A percentile compares a stretch with the other conserved stretches of the same genome.
Conservation (phyloP, 495 filamentous ascomycete genomes). For the Hyaloscypha finlandica region DNA sequence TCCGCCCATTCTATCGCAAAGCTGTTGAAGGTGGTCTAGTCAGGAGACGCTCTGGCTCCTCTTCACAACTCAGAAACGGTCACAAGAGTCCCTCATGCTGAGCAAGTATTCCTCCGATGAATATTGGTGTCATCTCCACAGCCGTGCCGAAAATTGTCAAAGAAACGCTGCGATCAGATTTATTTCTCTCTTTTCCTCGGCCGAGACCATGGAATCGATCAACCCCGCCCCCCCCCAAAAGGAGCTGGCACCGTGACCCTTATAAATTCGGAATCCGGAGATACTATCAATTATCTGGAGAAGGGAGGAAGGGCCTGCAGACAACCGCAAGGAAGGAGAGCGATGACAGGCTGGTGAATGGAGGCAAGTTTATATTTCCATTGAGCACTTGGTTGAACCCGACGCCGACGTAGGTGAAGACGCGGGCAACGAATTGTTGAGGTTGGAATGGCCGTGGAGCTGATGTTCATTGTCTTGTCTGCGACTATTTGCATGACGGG, state of each 20-base stretch:
- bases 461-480: slow-evolving; percentile 56
- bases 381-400: background rate
- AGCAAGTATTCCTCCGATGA: slow-evolving; percentile 42
- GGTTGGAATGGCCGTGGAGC: slow-evolving; percentile 55
- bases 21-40: too few relatives aligned
- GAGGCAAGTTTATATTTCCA: slow-evolving; percentile 48
- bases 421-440: slow-evolving; percentile 56
- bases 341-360: slow-evolving; percentile 55
- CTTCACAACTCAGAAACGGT: slow-evolving; percentile 49
- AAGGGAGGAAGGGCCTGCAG: slow-evolving; percentile 46
- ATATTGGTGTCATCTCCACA: slow-evolving; percentile 50
- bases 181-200: too few relatives aligned
- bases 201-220: too few relatives aligned
- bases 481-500: slow-evolving; percentile 41
- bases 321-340: slow-evolving; percentile 52
- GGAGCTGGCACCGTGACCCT: too few relatives aligned
- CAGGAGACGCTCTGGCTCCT: too few relatives aligned
- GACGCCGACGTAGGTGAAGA: slow-evolving; percentile 27
- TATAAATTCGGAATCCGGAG: slow-evolving; percentile 52
- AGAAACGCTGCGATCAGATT: too few relatives aligned
- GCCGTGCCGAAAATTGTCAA: too few relatives aligned
- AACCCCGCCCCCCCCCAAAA: too few relatives aligned
- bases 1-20: slow-evolving; percentile 44
- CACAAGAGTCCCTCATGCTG: slow-evolving; percentile 46
- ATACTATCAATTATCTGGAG: slow-evolving; percentile 54